Percentiles rank a stretch among this genome's conserved stretches.
These are phyloP conservation scores for Rhodotorula taiwanensis DNA, from an alignment of 768 basidiomycete genomes.

Conservation along the genomic window DNA sequence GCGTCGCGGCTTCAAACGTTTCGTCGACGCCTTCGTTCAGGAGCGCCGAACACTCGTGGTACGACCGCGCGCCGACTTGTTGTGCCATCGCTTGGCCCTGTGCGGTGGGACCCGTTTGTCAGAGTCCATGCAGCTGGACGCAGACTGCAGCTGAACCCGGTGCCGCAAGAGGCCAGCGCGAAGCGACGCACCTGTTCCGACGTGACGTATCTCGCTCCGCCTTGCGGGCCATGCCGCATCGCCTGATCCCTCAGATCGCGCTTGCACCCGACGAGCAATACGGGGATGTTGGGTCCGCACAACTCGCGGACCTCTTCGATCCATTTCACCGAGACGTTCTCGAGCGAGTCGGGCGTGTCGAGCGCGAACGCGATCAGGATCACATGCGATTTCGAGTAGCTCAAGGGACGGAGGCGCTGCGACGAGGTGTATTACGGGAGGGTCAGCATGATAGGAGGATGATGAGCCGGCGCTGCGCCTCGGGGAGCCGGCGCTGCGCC, in stretches of 20 bases:
- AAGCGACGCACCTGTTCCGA: conserved; percentile 44
- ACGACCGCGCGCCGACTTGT: conserved; percentile 80
- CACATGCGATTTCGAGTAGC: conserved; percentile 96
- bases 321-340: conserved; percentile 97
- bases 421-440: background rate
- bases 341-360: conserved; percentile 91
- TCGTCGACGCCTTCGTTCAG: conserved; percentile 70
- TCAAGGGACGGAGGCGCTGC: conserved; percentile 87
- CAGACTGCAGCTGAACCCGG: too few species aligned
- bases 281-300: conserved; percentile 84
- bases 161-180: conserved; percentile 17
- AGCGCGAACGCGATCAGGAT: conserved; percentile 96
- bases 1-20: conserved; percentile 92
- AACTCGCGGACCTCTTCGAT: conserved; percentile 97
- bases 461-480: background rate
- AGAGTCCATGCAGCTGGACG: too few species aligned
- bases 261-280: conserved; percentile 94
- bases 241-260: conserved; percentile 65
- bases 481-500: too few species aligned
- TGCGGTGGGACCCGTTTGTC: background rate
- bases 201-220: conserved; percentile 44
- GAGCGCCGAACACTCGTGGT: conserved; percentile 68
- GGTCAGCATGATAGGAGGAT: too few species aligned
- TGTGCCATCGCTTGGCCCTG: conserved; percentile 75
- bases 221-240: conserved; percentile 38